Evolutionary conservation across 306 rosid species (phyloP).

Genomic region (Arachis hypogaea): DNA sequence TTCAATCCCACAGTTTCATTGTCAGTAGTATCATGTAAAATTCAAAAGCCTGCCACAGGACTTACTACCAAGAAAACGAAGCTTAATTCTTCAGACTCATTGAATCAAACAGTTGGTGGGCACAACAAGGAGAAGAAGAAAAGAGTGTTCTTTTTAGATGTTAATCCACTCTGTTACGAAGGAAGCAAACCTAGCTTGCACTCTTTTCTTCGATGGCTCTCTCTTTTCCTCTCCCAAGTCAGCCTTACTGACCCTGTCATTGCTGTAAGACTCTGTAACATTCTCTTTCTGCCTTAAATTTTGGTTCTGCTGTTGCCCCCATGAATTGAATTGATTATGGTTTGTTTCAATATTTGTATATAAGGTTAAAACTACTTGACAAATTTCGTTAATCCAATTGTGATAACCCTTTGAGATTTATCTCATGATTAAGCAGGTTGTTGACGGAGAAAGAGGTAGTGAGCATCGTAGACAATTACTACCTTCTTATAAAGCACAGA

Average conservation of each 20-base stretch:
- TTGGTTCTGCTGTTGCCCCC: not conserved
- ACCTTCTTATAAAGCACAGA: constrained; percentile 87
- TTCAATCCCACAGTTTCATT: constrained; percentile 28
- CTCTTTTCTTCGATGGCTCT: constrained; percentile 71
- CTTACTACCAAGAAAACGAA: constrained; percentile 27
- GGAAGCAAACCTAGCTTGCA: constrained; percentile 74
- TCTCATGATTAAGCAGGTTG: constrained; percentile 51
- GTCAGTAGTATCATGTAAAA: constrained; percentile 14
- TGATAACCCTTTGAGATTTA: not conserved
- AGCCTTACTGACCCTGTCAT: constrained; percentile 72
- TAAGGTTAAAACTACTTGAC: not conserved
- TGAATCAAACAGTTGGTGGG: constrained; percentile 45
- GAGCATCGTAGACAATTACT: constrained; percentile 72
- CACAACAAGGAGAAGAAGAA: constrained; percentile 44
- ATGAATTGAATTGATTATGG: not conserved
- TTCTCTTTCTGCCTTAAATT: not conserved
- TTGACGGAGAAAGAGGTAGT: constrained; percentile 84
- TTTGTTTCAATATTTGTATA: constrained; percentile 1
- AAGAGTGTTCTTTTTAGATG: constrained; percentile 84
- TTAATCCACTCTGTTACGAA: constrained; percentile 77
- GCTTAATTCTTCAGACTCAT: constrained; percentile 25
- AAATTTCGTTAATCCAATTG: not conserved
- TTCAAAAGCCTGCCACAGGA: constrained; percentile 14
- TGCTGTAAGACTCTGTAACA: constrained; percentile 50
- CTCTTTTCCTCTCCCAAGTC: constrained; percentile 67